These are phyloP conservation scores for Gossypium longicalyx DNA, from an alignment of 345 rosid species.

Conservation along the genomic window DNA sequence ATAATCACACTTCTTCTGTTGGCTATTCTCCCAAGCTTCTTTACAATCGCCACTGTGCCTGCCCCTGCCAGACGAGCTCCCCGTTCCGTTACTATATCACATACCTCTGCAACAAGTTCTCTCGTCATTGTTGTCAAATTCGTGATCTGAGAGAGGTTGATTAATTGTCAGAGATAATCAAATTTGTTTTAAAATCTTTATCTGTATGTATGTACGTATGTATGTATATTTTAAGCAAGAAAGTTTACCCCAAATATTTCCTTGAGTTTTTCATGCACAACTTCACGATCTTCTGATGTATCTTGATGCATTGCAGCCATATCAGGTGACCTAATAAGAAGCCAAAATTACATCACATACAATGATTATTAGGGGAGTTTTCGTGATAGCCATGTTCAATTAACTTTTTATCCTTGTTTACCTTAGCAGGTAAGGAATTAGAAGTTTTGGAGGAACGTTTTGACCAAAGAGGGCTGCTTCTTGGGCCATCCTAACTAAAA, in stretches of 20 bases:
- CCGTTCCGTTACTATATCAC: conserved; percentile 57
- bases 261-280: conserved; percentile 41
- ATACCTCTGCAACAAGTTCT: conserved; percentile 53
- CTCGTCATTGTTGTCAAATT: conserved; percentile 37
- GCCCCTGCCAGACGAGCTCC: conserved; percentile 66
- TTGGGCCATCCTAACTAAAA: conserved; percentile 50
- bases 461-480: conserved; percentile 36
- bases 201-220: neutral
- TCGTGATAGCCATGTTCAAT: neutral
- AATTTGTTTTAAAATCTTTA: neutral
- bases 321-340: conserved; percentile 42
- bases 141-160: conserved; percentile 32
- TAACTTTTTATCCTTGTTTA: conserved; percentile 7
- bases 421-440: conserved; percentile 44
- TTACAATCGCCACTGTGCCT: conserved; percentile 56
- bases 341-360: neutral
- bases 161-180: neutral
- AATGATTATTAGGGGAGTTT: neutral
- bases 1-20: conserved; percentile 44
- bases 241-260: conserved; percentile 44
- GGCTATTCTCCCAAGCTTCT: conserved; percentile 56
- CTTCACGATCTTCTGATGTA: conserved; percentile 44
- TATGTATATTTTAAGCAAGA: neutral
- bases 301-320: conserved; percentile 80
- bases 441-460: conserved; percentile 29